These are phyloP conservation scores for Lipomyces sp. DNA, from an alignment of 805 yeast species.

Conservation along the genomic window DNA sequence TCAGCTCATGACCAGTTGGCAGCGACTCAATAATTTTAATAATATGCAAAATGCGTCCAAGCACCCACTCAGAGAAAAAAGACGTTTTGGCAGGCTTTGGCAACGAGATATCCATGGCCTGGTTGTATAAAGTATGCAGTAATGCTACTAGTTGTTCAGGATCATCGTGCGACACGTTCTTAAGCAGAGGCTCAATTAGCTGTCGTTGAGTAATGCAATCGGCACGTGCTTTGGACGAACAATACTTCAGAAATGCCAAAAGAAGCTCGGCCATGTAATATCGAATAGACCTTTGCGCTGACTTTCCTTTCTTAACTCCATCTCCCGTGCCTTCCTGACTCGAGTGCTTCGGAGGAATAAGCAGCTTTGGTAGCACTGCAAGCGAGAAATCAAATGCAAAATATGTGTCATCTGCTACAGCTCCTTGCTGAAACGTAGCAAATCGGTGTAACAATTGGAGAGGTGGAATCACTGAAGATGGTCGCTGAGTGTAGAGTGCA, in stretches of 20 bases:
- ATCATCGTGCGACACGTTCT: slow-evolving; percentile 63
- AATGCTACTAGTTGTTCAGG: slow-evolving; percentile 52
- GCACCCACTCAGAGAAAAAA: slow-evolving; percentile 76
- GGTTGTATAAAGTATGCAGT: slow-evolving; percentile 50
- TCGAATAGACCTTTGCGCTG: slow-evolving; percentile 54
- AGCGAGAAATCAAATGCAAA: slow-evolving; percentile 71
- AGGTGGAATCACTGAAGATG: slow-evolving; percentile 64
- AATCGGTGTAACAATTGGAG: slow-evolving; percentile 62
- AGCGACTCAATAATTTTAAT: slow-evolving; percentile 52
- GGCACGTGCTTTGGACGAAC: slow-evolving; percentile 63
- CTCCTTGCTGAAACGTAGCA: slow-evolving; percentile 55
- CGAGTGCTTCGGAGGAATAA: slow-evolving; percentile 41
- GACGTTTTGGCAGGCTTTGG: slow-evolving; percentile 72
- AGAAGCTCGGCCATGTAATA: slow-evolving; percentile 65
- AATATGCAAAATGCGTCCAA: slow-evolving; percentile 61
- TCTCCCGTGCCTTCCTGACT: neutral
- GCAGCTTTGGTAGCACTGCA: slow-evolving; percentile 63
- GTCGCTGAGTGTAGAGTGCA: slow-evolving; percentile 62
- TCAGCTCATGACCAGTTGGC: slow-evolving; percentile 55
- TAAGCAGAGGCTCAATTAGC: slow-evolving; percentile 70
- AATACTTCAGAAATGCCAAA: slow-evolving; percentile 54
- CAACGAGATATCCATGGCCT: slow-evolving; percentile 64
- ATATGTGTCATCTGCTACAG: slow-evolving; percentile 60
- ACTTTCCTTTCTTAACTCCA: neutral
- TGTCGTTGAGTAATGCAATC: slow-evolving; percentile 64